Percentiles rank a stretch among this genome's conserved stretches.
Conservation (phyloP, 2,329 filamentous ascomycete genomes). For the Alternaria metachromatica region DNA sequence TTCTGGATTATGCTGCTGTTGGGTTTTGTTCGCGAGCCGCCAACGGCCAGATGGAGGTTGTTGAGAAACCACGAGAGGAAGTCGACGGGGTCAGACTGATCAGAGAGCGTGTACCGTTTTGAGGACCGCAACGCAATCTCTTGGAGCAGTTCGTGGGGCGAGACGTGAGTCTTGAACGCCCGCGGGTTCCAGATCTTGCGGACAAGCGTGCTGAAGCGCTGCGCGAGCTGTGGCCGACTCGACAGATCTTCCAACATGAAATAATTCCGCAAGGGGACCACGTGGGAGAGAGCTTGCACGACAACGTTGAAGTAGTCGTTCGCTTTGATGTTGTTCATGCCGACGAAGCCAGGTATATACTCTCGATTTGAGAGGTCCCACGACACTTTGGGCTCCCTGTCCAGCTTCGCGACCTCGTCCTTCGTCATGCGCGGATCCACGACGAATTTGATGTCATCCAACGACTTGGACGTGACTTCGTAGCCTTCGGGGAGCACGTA, state of each 20-base stretch:
- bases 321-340: constrained; percentile 99
- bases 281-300: constrained; percentile 88
- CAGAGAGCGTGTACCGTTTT: constrained; percentile 89
- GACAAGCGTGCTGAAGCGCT: constrained; percentile 86
- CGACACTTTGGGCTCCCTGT: constrained; percentile 67
- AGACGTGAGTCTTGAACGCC: constrained; percentile 96
- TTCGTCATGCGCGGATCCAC: constrained; percentile 87
- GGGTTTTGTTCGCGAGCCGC: constrained; percentile 86
- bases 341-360: constrained; percentile 93
- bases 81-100: constrained; percentile 93
- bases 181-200: constrained; percentile 98
- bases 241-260: constrained; percentile 86
- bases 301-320: constrained; percentile 99
- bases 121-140: constrained; percentile 89
- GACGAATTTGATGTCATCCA: constrained; percentile 98
- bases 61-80: constrained; percentile 98
- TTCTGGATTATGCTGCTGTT: constrained; percentile 86
- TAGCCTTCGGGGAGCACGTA: constrained; percentile 96
- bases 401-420: constrained; percentile 79
- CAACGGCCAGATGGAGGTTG: constrained; percentile 88
- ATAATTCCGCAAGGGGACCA: constrained; percentile 87
- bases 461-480: constrained; percentile 90
- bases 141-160: constrained; percentile 94
- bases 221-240: constrained; percentile 77
- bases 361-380: constrained; percentile 83